Conservation (phyloP, 306 rosid genomes). For the Astragalus membranaceus region DNA sequence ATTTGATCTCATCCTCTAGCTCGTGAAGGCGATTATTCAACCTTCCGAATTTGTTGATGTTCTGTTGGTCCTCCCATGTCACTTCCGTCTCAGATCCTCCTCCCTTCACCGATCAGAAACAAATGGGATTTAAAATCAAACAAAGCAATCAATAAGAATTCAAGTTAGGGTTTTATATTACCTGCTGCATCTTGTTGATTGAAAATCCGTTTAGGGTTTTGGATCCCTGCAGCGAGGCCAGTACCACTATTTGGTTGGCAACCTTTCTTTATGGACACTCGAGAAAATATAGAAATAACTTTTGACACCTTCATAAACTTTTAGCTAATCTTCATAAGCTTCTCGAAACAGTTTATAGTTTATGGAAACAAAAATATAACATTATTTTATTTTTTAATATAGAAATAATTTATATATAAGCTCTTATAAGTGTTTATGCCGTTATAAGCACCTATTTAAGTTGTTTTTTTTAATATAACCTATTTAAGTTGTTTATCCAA, state of each 20-base stretch:
- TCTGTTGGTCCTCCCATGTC: constrained; percentile 85
- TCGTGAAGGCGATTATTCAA: constrained; percentile 86
- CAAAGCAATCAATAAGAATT: background rate
- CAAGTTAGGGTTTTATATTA: constrained; percentile 25
- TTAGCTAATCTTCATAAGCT: no score
- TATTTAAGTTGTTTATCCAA: no score
- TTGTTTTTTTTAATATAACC: no score
- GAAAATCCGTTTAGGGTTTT: constrained; percentile 25
- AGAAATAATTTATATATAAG: no score
- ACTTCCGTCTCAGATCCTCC: constrained; percentile 80
- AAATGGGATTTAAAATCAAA: background rate
- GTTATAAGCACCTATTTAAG: no score
- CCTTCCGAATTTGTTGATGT: constrained; percentile 86
- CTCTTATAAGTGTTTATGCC: no score
- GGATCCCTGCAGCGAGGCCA: background rate
- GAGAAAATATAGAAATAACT: no score
- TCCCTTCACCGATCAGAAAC: constrained; percentile 29
- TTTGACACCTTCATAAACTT: no score
- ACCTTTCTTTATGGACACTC: no score
- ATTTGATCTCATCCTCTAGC: constrained; percentile 81
- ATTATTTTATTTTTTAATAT: no score
- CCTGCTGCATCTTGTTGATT: constrained; percentile 52
- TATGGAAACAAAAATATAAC: no score
- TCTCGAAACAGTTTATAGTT: no score
- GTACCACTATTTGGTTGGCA: background rate